Evolutionary conservation across 352 stramenopile species (phyloP).

Genomic region (Thalassiosira mediterranea): DNA sequence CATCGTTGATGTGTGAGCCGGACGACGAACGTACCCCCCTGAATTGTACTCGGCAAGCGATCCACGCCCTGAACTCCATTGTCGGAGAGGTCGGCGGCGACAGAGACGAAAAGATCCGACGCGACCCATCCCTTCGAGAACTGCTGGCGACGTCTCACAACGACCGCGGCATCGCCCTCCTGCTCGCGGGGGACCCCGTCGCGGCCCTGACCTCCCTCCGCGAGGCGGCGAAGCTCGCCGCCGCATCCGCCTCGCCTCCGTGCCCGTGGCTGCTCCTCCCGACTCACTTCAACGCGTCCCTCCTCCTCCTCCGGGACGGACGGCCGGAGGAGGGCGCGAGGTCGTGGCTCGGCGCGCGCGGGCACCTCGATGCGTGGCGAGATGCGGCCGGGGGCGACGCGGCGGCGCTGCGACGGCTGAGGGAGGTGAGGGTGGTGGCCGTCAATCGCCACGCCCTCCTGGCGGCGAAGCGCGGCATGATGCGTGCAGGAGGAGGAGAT

Average conservation of each 20-base stretch:
- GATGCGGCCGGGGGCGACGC: conserved; percentile 29
- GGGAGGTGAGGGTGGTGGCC: conserved; percentile 16
- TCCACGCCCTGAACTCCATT: conserved; percentile 4
- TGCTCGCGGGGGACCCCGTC: conserved; percentile 36
- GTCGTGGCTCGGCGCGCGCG: conserved; percentile 37
- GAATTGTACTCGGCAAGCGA: conserved; percentile 21
- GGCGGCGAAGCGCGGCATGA: conserved; percentile 28
- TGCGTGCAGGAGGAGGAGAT: too few species aligned
- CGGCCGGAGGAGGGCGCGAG: conserved; percentile 36
- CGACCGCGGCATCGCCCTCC: conserved; percentile 35
- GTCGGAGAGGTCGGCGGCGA: neutral
- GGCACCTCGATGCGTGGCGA: conserved; percentile 32
- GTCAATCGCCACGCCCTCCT: conserved; percentile 48
- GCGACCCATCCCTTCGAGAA: conserved; percentile 20
- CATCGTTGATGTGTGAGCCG: conserved; percentile 9
- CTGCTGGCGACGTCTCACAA: conserved; percentile 26
- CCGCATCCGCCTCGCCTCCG: neutral
- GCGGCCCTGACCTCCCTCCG: conserved; percentile 37
- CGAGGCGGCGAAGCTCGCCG: conserved; percentile 14
- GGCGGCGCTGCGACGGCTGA: conserved; percentile 21
- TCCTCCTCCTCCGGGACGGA: conserved; percentile 40
- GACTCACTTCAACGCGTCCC: conserved; percentile 49
- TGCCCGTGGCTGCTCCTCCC: conserved; percentile 35
- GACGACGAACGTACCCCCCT: conserved; percentile 9
- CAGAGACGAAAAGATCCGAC: neutral